Evolutionary conservation across 1,139 yeast species (phyloP).

Genomic region (Yamadazyma atlantica): DNA sequence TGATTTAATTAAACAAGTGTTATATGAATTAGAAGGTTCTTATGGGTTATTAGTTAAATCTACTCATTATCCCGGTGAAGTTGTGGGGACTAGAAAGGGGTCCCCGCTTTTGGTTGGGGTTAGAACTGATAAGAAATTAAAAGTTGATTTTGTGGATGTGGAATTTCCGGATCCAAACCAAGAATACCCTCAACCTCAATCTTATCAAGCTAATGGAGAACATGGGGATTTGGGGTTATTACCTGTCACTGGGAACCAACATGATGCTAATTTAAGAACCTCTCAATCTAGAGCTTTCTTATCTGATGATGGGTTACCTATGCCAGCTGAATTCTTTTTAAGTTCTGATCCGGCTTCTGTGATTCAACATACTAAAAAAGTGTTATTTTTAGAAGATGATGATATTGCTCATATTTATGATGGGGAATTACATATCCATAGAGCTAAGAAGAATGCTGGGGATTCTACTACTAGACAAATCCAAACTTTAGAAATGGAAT

Average conservation of each 20-base stretch:
- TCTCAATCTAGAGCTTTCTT: slow-evolving; percentile 92
- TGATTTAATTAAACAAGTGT: slow-evolving; percentile 88
- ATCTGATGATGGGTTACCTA: slow-evolving; percentile 87
- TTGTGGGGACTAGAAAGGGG: slow-evolving; percentile 97
- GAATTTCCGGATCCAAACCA: slow-evolving; percentile 74
- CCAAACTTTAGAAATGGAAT: slow-evolving; percentile 95
- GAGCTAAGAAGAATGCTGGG: slow-evolving; percentile 89
- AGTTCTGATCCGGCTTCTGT: slow-evolving; percentile 99
- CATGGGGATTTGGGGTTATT: slow-evolving; percentile 28
- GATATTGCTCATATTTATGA: slow-evolving; percentile 98
- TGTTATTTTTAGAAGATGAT: slow-evolving; percentile 93
- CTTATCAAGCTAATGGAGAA: neutral
- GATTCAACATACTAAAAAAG: slow-evolving; percentile 95
- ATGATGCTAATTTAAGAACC: slow-evolving; percentile 65
- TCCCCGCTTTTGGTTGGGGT: slow-evolving; percentile 97
- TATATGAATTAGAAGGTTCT: slow-evolving; percentile 94
- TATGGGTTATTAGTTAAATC: slow-evolving; percentile 95
- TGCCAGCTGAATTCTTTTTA: slow-evolving; percentile 93
- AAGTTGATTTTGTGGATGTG: slow-evolving; percentile 97
- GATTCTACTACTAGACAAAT: slow-evolving; percentile 92
- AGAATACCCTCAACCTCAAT: slow-evolving; percentile 11
- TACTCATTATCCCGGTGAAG: slow-evolving; percentile 90
- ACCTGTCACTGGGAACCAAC: slow-evolving; percentile 33
- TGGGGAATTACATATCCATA: slow-evolving; percentile 97
- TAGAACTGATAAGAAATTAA: slow-evolving; percentile 89